Evolutionary conservation across 306 rosid species (phyloP), one percentile per base, ranked within the genome.

Genomic region (Cucurbita maxima): DNA sequence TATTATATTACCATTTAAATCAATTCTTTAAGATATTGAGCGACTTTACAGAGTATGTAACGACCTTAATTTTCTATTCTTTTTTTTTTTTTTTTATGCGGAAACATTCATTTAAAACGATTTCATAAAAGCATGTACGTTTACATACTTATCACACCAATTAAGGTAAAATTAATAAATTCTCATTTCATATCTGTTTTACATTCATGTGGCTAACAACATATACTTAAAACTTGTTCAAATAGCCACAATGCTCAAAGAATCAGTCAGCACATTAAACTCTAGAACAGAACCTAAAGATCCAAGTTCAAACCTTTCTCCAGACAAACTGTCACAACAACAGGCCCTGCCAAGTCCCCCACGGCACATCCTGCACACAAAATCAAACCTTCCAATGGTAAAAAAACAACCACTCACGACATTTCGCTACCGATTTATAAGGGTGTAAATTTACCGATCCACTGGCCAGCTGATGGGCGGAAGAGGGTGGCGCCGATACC

Each of bases 271-370:
- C 54, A 15, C 64, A 53, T 15, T 71, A 20, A 74, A 58, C 71
- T 77, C 50, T 60, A n/a, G 7, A 40, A 30, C 34, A 47, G 52
- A 10, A 63, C 77, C 75, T 83, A 86, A 58, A 85, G 71, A 40
- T 90, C 83, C 50, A 63, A 30, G 7, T 71, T 82, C 54, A 83
- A 76, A 58, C 61, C 16, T 60, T 66, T 86, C 76, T 82, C 85
- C 15, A 82, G 61, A 56, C 74, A 77, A 66, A 76, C 25, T 47
- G 89, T 80, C 37, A 90, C 83, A 18, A 94, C 76, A 71, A 86
- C 38, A 2, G 95, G 98, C 63, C 98, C 97, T 22, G 85, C 89
- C 76, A 89, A 76, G 84, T 94, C 98, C 47, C 98, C 98, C 16
- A 69, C 61, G 11, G 72, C 76, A 72, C 97, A 86, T 74, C 98